Evolutionary conservation across 345 rosid genomes (phyloP).

Genomic region (Lumnitzera littorea): DNA sequence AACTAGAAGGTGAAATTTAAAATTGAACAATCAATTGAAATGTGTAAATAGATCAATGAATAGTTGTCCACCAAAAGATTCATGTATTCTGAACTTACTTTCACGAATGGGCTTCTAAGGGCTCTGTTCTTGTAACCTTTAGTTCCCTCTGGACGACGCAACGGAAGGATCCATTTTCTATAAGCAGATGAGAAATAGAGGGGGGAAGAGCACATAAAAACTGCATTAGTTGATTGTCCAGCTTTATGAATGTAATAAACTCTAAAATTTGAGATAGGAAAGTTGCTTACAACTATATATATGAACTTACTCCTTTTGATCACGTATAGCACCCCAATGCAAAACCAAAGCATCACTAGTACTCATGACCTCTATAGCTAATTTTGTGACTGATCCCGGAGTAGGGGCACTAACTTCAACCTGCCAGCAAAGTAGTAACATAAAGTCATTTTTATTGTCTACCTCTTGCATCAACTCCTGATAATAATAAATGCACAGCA

Average conservation of each 20-base stretch:
- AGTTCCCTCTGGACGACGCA: constrained; percentile 69
- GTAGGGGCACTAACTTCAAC: constrained; percentile 45
- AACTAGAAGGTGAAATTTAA: constrained; percentile 33
- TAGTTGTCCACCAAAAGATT: neutral
- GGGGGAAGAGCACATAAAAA: no score
- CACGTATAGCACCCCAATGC: constrained; percentile 86
- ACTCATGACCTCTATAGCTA: constrained; percentile 51
- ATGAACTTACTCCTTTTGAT: constrained; percentile 56
- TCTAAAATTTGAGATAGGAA: no score
- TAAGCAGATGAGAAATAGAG: constrained; percentile 7
- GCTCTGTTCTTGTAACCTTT: constrained; percentile 82
- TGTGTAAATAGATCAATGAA: neutral
- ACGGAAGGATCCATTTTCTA: constrained; percentile 92
- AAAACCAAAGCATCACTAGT: constrained; percentile 62
- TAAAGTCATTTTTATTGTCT: no score
- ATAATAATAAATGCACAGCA: no score
- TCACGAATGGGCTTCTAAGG: constrained; percentile 79
- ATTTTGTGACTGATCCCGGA: constrained; percentile 30
- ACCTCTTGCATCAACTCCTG: no score
- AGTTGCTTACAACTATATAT: neutral
- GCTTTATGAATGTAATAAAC: no score
- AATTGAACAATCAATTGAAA: neutral
- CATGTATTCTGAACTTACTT: constrained; percentile 33
- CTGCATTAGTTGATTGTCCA: no score
- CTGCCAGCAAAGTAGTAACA: constrained; percentile 33